phyloP scores from a whole-genome alignment of 2,329 filamentous ascomycete species.

The Monilinia polystroma region DNA sequence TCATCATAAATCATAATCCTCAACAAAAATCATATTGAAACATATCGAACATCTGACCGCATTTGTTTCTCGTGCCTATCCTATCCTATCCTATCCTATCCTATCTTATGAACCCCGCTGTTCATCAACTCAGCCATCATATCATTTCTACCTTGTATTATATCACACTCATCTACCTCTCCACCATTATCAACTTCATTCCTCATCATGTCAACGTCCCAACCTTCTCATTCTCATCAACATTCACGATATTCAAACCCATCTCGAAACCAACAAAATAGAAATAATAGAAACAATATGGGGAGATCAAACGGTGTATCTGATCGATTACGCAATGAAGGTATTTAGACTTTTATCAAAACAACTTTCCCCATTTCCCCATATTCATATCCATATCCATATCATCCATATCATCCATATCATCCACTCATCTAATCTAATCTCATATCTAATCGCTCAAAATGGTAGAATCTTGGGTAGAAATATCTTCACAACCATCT shows the following conservation, averaged over 20 bases:
- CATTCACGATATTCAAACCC: constrained; percentile 9
- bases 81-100: not conserved
- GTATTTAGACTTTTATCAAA: constrained; percentile 24
- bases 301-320: constrained; percentile 28
- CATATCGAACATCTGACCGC: constrained; percentile 21
- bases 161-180: not conserved
- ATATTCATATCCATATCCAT: not conserved
- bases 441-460: constrained; percentile 14
- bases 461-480: constrained; percentile 84
- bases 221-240: constrained; percentile 22
- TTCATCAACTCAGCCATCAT: constrained; percentile 10
- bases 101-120: not conserved
- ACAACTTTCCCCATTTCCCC: not conserved
- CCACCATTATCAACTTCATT: constrained; percentile 18
- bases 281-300: constrained; percentile 22
- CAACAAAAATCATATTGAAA: constrained; percentile 13
- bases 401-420: no score
- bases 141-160: not conserved
- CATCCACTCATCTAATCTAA: constrained; percentile 28
- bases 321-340: constrained; percentile 36
- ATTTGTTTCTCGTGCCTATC: constrained; percentile 7
- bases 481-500: constrained; percentile 88
- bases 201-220: constrained; percentile 21
- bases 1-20: not conserved
- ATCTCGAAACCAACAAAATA: constrained; percentile 18